These are phyloP conservation scores for Pythium guiyangense DNA, from an alignment of 352 stramenopile species.

Conservation along the genomic window DNA sequence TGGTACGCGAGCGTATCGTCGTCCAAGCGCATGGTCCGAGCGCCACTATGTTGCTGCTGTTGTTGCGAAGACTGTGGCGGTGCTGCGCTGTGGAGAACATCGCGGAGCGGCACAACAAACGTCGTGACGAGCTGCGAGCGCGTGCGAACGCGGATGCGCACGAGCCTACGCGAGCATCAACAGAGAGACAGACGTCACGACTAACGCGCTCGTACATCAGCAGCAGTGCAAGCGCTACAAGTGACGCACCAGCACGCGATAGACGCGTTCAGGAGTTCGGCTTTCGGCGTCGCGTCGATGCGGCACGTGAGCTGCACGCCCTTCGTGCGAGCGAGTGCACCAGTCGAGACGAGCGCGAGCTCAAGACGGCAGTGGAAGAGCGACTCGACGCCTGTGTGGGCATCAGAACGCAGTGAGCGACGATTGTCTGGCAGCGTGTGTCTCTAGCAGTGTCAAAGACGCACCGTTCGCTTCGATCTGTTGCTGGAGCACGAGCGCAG, in stretches of 20 bases:
- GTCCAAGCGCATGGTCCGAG: slow-evolving; percentile 26
- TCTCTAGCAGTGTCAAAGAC: background rate
- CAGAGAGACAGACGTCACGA: background rate
- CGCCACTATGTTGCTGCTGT: slow-evolving; percentile 1
- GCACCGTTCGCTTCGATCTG: slow-evolving; percentile 11
- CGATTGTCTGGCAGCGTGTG: too few species aligned
- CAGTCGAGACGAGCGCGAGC: background rate
- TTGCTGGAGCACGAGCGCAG: slow-evolving; percentile 37
- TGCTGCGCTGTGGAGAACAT: slow-evolving; percentile 4
- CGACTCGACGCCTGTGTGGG: slow-evolving; percentile 6
- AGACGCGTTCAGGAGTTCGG: slow-evolving; percentile 6
- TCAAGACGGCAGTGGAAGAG: slow-evolving; percentile 10
- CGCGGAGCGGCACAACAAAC: slow-evolving; percentile 30
- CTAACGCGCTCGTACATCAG: too few species aligned
- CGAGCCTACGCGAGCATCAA: slow-evolving; percentile 14
- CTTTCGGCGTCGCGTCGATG: slow-evolving; percentile 6
- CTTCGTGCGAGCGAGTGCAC: slow-evolving; percentile 7
- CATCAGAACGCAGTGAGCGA: background rate
- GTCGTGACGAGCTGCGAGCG: slow-evolving; percentile 20
- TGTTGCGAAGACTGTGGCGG: background rate
- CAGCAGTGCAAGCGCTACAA: too few species aligned
- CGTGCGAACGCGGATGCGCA: slow-evolving; percentile 32
- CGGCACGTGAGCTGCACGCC: slow-evolving; percentile 10
- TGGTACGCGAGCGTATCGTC: slow-evolving; percentile 20
- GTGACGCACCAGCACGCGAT: slow-evolving; percentile 12